Evolutionary conservation across 768 basidiomycete species (phyloP).

Genomic region (Mycena latifolia): DNA sequence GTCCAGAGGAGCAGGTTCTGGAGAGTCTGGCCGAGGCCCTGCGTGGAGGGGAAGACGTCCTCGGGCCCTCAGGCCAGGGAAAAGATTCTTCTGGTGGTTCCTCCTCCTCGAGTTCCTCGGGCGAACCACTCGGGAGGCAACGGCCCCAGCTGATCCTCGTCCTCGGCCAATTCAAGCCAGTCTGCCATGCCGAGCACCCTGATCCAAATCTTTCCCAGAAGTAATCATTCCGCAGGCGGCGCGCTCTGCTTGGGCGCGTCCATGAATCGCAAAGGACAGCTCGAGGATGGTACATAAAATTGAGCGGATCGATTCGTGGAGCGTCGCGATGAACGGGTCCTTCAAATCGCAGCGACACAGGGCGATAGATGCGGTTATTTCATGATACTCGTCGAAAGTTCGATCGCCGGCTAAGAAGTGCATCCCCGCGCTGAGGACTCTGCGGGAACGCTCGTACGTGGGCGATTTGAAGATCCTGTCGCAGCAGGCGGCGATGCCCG

Average conservation of each 20-base stretch:
- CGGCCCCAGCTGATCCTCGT: constrained; percentile 17
- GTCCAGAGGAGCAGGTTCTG: constrained; percentile 22
- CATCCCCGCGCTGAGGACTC: constrained; percentile 8
- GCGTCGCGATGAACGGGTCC: background rate
- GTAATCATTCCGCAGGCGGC: background rate
- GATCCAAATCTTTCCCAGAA: constrained; percentile 11
- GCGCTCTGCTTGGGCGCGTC: constrained; percentile 4
- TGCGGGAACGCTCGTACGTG: background rate
- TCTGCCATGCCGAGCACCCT: constrained; percentile 11
- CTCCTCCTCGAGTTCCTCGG: background rate
- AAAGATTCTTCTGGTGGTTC: background rate
- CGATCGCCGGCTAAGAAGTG: constrained; percentile 14
- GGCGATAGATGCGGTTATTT: background rate
- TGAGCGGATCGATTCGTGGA: constrained; percentile 18
- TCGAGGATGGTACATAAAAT: constrained; percentile 11
- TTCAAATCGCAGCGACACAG: constrained; percentile 17
- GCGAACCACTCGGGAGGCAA: constrained; percentile 5
- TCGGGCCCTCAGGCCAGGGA: constrained; percentile 12
- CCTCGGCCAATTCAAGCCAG: constrained; percentile 3
- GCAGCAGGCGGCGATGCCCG: constrained; percentile 15
- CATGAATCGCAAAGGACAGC: constrained; percentile 3
- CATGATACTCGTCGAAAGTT: constrained; percentile 5
- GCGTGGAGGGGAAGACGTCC: constrained; percentile 11
- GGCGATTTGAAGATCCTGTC: constrained; percentile 9
- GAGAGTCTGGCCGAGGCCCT: background rate